Evolutionary conservation across 306 rosid species (phyloP).

Genomic region (Erythrophleum fordii): DNA sequence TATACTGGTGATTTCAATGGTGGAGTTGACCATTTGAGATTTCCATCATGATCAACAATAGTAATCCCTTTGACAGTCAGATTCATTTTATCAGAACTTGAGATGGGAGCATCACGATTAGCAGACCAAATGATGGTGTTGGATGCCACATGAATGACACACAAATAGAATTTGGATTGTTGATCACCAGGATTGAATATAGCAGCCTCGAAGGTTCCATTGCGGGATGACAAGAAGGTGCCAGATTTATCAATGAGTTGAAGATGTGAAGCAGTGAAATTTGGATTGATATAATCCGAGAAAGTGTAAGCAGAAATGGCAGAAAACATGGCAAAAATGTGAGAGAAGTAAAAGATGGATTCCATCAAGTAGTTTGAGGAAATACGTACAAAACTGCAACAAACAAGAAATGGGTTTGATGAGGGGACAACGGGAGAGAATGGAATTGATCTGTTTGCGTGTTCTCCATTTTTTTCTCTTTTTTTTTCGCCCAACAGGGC

Average conservation of each 20-base stretch:
- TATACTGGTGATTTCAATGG: slow-evolving; percentile 49
- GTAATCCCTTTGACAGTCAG: slow-evolving; percentile 58
- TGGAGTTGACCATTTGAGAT: slow-evolving; percentile 82
- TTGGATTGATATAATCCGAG: slow-evolving; percentile 55
- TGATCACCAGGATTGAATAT: slow-evolving; percentile 59
- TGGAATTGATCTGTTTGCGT: slow-evolving; percentile 44
- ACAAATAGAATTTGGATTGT: slow-evolving; percentile 62
- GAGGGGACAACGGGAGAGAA: slow-evolving; percentile 25
- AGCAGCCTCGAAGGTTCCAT: slow-evolving; percentile 66
- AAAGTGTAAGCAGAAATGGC: slow-evolving; percentile 46
- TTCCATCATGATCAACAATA: slow-evolving; percentile 47
- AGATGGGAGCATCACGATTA: slow-evolving; percentile 63
- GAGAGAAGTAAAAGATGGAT: slow-evolving; percentile 38
- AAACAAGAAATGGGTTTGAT: slow-evolving; percentile 32
- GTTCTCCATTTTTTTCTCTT: slow-evolving; percentile 35
- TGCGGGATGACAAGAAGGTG: slow-evolving; percentile 68
- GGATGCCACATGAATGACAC: slow-evolving; percentile 72
- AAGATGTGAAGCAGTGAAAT: slow-evolving; percentile 66
- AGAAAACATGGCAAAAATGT: slow-evolving; percentile 43
- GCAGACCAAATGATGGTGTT: slow-evolving; percentile 83
- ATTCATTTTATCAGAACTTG: slow-evolving; percentile 60
- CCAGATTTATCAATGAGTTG: slow-evolving; percentile 55
- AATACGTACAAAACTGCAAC: slow-evolving; percentile 27
- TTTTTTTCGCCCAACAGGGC: no score
- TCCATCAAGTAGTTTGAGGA: slow-evolving; percentile 64